Percentiles rank a stretch among this genome's conserved stretches.
Evolutionary conservation across 768 basidiomycete genomes (phyloP).

Genomic region (Boletales sp.): DNA sequence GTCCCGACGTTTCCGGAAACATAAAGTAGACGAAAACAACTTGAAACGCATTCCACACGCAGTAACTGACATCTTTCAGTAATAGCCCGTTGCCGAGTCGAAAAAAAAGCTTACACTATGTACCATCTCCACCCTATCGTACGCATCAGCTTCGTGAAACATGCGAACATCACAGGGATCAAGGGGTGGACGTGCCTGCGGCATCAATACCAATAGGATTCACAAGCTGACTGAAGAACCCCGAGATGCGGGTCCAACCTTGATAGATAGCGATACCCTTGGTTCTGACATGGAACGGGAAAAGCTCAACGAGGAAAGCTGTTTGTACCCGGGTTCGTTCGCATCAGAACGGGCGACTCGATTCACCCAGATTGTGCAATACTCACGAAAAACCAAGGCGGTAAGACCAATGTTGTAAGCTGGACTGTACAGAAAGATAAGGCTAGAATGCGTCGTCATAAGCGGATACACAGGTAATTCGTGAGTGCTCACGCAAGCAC

Average conservation of each 20-base stretch:
- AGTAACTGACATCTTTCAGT: conserved; percentile 6
- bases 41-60: conserved; percentile 13
- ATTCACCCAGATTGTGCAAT: neutral
- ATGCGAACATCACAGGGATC: neutral
- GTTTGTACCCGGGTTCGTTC: neutral
- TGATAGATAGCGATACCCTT: conserved; percentile 62
- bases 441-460: conserved; percentile 13
- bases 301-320: conserved; percentile 65
- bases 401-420: conserved; percentile 14
- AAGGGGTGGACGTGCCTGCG: conserved; percentile 1
- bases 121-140: conserved; percentile 13
- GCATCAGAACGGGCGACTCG: neutral
- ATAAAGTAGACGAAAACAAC: conserved; percentile 13
- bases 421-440: conserved; percentile 16
- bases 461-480: neutral
- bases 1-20: conserved; percentile 17
- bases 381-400: neutral
- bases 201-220: conserved; percentile 15
- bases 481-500: conserved; percentile 7
- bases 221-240: conserved; percentile 12
- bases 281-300: conserved; percentile 61
- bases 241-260: conserved; percentile 44
- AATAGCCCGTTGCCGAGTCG: neutral
- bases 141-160: neutral
- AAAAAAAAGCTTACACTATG: neutral